These are phyloP conservation scores for Cytospora chrysosperma DNA, from an alignment of 2,329 filamentous ascomycete species.

Conservation along the genomic window DNA sequence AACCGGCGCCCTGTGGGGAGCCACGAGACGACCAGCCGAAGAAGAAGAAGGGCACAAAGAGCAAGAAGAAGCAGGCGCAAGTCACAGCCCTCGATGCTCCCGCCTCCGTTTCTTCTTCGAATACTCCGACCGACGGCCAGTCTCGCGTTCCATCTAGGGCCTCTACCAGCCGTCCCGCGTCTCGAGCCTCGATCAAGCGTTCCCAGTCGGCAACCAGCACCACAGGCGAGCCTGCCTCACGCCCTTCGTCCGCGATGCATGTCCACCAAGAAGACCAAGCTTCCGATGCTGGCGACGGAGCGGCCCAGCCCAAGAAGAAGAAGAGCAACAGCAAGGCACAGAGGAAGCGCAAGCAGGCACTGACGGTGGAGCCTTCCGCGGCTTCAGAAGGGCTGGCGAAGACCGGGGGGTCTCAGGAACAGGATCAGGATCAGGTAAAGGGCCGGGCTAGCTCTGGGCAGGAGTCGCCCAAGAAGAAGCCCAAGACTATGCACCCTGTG, in stretches of 20 bases:
- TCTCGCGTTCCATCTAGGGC: neutral
- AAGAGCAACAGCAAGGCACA: slow-evolving; percentile 12
- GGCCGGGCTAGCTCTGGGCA: neutral
- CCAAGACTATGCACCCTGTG: neutral
- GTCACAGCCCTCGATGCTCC: neutral
- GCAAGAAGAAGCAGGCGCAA: slow-evolving; percentile 11
- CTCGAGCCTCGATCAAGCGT: neutral
- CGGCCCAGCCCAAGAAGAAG: slow-evolving; percentile 1
- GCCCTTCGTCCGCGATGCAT: slow-evolving; percentile 3
- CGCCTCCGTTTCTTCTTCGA: neutral
- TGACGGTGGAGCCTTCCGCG: neutral
- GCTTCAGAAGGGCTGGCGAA: slow-evolving; percentile 3
- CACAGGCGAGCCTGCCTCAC: neutral
- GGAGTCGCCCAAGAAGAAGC: slow-evolving; percentile 9
- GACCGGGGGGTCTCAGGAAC: slow-evolving; percentile 4
- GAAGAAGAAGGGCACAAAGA: slow-evolving; percentile 5
- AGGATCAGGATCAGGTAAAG: neutral
- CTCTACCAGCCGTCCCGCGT: neutral
- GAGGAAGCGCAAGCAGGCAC: slow-evolving; percentile 13
- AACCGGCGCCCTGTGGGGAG: neutral
- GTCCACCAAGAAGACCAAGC: neutral
- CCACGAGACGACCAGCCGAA: neutral
- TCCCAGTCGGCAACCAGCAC: neutral
- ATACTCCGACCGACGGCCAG: neutral
- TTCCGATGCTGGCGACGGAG: neutral